phyloP scores from a whole-genome alignment of 176 grass and related monocot species.

The Puya raimondii region DNA sequence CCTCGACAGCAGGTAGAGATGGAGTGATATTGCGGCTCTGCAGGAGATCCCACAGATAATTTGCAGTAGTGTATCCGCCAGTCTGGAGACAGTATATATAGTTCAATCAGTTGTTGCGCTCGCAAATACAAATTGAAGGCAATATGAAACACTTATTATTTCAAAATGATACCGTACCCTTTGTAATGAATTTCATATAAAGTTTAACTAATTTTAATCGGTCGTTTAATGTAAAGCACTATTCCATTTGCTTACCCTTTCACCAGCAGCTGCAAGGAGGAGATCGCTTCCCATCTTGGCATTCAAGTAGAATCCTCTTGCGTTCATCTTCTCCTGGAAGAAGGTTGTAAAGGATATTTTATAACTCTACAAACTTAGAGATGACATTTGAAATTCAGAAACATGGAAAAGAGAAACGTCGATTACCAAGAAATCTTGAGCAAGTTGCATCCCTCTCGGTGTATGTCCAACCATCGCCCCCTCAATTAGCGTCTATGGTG shows the following conservation, averaged over 20 bases:
- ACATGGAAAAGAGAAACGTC: conserved; percentile 21
- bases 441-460: conserved; percentile 89
- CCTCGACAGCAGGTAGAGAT: conserved; percentile 65
- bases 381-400: not conserved
- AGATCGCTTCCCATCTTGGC: conserved; percentile 74
- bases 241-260: conserved; percentile 36
- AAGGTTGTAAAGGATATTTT: conserved; percentile 14
- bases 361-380: conserved; percentile 11
- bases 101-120: not conserved
- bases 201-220: too few relatives aligned
- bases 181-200: too few relatives aligned
- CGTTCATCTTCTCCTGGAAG: conserved; percentile 72
- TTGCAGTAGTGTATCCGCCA: conserved; percentile 88
- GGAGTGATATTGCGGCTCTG: conserved; percentile 64
- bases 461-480: conserved; percentile 94
- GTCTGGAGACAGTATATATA: conserved; percentile 28
- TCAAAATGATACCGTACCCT: too few relatives aligned
- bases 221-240: not conserved
- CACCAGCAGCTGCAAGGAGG: conserved; percentile 70
- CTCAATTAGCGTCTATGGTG: conserved; percentile 59
- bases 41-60: conserved; percentile 86
- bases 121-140: too few relatives aligned
- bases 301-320: conserved; percentile 80
- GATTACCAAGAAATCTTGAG: conserved; percentile 79
- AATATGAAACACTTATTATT: too few relatives aligned